These are phyloP conservation scores for Schizosaccharomyces cryophilus DNA, from an alignment of 805 yeast species.

Conservation along the genomic window DNA sequence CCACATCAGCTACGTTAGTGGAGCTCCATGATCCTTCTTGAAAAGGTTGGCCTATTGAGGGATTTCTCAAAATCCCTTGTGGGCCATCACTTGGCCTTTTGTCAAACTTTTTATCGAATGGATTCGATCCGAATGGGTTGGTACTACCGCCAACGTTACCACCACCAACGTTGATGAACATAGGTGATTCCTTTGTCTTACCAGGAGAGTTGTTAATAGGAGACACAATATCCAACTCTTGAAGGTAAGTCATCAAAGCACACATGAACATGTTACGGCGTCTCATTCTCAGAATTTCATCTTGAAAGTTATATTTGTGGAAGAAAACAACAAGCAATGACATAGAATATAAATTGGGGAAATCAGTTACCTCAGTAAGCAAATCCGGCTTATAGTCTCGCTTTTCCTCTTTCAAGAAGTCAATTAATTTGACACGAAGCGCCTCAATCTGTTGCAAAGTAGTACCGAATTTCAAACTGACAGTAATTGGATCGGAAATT, in stretches of 20 bases:
- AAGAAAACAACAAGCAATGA: slow-evolving; percentile 12
- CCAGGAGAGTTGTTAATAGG: not conserved
- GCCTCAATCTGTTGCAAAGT: slow-evolving; percentile 14
- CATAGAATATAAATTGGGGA: slow-evolving; percentile 15
- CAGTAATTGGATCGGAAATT: slow-evolving; percentile 5
- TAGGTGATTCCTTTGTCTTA: not conserved
- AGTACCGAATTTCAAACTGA: slow-evolving; percentile 13
- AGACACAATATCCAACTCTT: not conserved
- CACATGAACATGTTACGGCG: slow-evolving; percentile 7
- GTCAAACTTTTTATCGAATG: not conserved
- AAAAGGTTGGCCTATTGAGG: not conserved
- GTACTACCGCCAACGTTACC: not conserved
- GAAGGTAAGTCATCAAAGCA: slow-evolving; percentile 3
- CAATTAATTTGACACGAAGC: slow-evolving; percentile 11
- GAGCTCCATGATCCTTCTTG: not conserved
- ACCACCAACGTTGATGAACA: not conserved
- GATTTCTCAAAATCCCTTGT: not conserved
- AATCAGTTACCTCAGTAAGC: slow-evolving; percentile 13
- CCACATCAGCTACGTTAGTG: not conserved
- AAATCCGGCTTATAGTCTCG: slow-evolving; percentile 16
- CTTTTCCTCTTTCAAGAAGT: slow-evolving; percentile 15
- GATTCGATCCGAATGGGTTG: not conserved
- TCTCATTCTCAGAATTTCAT: slow-evolving; percentile 8
- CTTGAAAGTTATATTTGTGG: slow-evolving; percentile 14
- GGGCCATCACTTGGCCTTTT: not conserved